Evolutionary conservation across 2,329 filamentous ascomycete species (phyloP).

Genomic region (Cercospora beticola): DNA sequence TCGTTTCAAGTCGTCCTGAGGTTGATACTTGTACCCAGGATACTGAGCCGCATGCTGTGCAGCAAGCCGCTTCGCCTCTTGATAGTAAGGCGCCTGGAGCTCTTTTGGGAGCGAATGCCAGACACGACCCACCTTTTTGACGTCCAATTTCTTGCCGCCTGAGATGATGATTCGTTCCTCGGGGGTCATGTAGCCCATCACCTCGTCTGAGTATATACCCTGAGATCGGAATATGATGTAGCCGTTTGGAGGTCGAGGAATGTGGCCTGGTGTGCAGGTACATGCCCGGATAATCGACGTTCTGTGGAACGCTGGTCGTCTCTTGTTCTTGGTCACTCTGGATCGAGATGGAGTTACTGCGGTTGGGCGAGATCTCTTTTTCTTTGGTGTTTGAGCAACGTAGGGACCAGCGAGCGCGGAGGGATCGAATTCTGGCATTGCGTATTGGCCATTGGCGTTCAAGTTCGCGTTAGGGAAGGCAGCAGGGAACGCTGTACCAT

Average conservation of each 20-base stretch:
- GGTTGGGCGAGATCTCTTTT: neutral
- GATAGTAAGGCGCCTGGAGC: neutral
- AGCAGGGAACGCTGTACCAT: neutral
- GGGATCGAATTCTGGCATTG: neutral
- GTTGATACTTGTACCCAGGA: neutral
- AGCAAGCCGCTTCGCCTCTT: neutral
- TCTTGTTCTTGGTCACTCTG: neutral
- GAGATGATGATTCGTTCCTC: neutral
- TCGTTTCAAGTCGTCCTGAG: neutral
- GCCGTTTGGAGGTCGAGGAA: neutral
- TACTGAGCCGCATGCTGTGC: neutral
- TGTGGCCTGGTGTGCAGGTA: neutral
- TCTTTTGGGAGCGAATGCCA: neutral
- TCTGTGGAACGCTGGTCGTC: neutral
- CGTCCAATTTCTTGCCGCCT: neutral
- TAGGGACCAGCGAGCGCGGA: neutral
- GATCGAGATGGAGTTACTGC: neutral
- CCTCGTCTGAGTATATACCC: neutral
- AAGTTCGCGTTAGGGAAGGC: neutral
- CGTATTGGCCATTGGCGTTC: neutral
- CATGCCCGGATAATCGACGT: neutral
- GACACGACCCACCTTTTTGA: neutral
- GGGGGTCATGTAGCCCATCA: neutral
- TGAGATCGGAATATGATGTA: neutral
- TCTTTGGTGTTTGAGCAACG: neutral